Conservation (phyloP, 345 rosid species). For the Geranium rotundifolium region DNA sequence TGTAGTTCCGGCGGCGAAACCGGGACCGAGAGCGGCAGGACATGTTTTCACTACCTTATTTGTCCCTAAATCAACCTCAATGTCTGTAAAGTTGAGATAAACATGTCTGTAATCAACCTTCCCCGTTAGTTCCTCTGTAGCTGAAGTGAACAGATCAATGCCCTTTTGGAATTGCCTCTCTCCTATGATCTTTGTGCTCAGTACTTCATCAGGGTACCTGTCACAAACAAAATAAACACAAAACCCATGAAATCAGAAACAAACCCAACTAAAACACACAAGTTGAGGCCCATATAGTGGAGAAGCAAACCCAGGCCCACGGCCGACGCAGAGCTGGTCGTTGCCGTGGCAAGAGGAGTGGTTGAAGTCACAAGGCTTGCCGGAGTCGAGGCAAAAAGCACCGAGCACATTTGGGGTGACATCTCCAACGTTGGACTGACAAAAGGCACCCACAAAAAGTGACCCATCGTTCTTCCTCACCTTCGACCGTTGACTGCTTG, state of each 20-base stretch:
- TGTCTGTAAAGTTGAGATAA: conserved; percentile 34
- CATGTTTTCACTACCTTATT: conserved; percentile 28
- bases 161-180: conserved; percentile 42
- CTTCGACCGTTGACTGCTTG: conserved; percentile 36
- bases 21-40: conserved; percentile 43
- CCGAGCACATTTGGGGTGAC: conserved; percentile 52
- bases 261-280: too few species aligned
- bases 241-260: background rate
- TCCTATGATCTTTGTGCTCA: conserved; percentile 44
- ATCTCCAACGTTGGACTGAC: conserved; percentile 57
- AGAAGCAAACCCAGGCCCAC: conserved; percentile 39
- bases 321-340: conserved; percentile 41
- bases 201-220: conserved; percentile 45
- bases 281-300: too few species aligned
- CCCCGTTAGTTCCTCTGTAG: conserved; percentile 21
- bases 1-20: conserved; percentile 57
- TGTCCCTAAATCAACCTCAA: conserved; percentile 33
- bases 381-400: conserved; percentile 40
- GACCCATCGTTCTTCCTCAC: conserved; percentile 41
- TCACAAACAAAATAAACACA: background rate
- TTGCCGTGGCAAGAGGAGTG: conserved; percentile 47
- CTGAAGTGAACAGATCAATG: conserved; percentile 28
- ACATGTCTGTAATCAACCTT: conserved; percentile 38
- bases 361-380: conserved; percentile 49
- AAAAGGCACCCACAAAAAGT: conserved; percentile 42